phyloP scores from a whole-genome alignment of 164 flowering plant species.

The Kalanchoe fedtschenkoi region DNA sequence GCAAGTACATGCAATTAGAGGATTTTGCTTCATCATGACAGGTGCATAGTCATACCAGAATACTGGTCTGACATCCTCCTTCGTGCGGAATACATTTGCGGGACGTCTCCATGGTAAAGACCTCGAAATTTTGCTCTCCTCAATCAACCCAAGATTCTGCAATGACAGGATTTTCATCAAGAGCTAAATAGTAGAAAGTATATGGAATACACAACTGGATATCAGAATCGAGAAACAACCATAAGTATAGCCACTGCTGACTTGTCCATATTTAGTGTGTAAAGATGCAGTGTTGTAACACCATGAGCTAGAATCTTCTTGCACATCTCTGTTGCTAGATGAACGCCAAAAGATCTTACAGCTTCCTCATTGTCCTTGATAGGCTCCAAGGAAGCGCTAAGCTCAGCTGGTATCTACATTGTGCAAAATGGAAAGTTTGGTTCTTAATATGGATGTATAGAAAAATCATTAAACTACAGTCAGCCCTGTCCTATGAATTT shows the following conservation, averaged over 20 bases:
- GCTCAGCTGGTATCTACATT: conserved; percentile 63
- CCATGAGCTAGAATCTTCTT: conserved; percentile 86
- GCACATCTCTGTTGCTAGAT: conserved; percentile 98
- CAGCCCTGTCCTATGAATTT: no score
- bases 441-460: no score
- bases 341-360: conserved; percentile 78
- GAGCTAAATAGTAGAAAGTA: background rate
- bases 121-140: conserved; percentile 75
- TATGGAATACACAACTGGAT: conserved; percentile 3
- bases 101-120: conserved; percentile 90
- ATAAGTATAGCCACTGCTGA: conserved; percentile 78
- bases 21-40: background rate
- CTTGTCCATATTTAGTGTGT: conserved; percentile 90
- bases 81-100: conserved; percentile 64
- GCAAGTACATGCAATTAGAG: background rate
- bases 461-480: no score
- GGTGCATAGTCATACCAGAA: conserved; percentile 54
- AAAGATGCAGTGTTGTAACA: conserved; percentile 82
- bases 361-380: conserved; percentile 98
- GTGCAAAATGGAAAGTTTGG: background rate
- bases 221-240: conserved; percentile 30
- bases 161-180: conserved; percentile 6
- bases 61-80: conserved; percentile 92
- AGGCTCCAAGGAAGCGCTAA: conserved; percentile 80
- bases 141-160: conserved; percentile 92